These are phyloP conservation scores for Ailanthus altissimus DNA, from an alignment of 345 rosid genomes.

Conservation along the genomic window DNA sequence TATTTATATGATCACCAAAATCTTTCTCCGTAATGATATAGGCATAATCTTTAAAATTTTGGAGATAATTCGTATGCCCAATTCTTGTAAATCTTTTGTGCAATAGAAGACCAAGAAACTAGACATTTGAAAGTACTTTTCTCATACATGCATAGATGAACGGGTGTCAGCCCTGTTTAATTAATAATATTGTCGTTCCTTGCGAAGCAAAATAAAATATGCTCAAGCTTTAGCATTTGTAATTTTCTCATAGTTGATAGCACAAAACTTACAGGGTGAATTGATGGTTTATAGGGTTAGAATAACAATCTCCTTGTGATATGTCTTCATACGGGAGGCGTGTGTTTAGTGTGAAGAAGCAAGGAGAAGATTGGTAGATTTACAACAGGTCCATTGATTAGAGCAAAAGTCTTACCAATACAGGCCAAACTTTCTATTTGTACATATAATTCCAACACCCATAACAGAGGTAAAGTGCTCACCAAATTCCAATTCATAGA, in stretches of 20 bases:
- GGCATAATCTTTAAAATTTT: background rate
- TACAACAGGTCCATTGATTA: background rate
- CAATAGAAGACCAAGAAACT: background rate
- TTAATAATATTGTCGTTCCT: background rate
- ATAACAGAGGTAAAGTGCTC: constrained; percentile 36
- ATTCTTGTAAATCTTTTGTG: background rate
- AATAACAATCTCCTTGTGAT: background rate
- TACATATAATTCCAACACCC: constrained; percentile 34
- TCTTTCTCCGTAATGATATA: too few species aligned
- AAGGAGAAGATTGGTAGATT: background rate
- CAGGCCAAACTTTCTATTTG: constrained; percentile 59
- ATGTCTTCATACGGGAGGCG: background rate
- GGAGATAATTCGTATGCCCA: background rate
- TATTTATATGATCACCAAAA: too few species aligned
- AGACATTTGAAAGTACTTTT: background rate
- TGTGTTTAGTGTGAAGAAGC: background rate
- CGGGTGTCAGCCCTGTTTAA: background rate
- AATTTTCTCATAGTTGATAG: background rate
- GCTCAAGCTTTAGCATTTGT: background rate
- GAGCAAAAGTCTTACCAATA: constrained; percentile 48
- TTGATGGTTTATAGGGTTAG: background rate
- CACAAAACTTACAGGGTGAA: background rate
- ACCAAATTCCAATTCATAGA: constrained; percentile 57
- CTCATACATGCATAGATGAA: background rate
- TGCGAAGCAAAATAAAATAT: background rate